Evolutionary conservation across 1,284 basidiomycete species (phyloP).

Genomic region (Athelia sp.): DNA sequence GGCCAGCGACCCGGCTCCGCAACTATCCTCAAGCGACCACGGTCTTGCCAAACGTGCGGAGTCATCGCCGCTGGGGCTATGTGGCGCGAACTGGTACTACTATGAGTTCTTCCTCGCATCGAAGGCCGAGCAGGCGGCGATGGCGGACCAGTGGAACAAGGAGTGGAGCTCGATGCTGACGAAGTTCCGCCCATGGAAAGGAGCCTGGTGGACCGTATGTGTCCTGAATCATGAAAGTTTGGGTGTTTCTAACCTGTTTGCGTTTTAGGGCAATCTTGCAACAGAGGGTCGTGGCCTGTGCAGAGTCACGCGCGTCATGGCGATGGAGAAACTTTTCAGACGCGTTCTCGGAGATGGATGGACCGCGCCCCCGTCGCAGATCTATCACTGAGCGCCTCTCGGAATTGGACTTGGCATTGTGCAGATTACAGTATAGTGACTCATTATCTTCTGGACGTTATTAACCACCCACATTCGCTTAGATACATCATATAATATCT

Average conservation of each 20-base stretch:
- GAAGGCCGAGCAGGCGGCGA: conserved; percentile 21
- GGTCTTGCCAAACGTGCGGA: neutral
- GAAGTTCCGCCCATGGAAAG: conserved; percentile 14
- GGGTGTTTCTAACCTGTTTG: neutral
- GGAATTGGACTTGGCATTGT: too few relatives aligned
- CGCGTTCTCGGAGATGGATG: neutral
- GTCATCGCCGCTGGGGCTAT: conserved; percentile 23
- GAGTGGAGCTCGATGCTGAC: neutral
- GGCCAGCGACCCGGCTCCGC: conserved; percentile 13
- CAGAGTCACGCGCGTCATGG: neutral
- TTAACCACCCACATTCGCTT: too few relatives aligned
- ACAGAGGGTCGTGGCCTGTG: neutral
- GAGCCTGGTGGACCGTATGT: conserved; percentile 20
- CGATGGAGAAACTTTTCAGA: neutral
- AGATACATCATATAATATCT: too few relatives aligned
- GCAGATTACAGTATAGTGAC: too few relatives aligned
- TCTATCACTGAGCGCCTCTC: too few relatives aligned
- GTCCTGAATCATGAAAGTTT: neutral
- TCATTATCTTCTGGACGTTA: too few relatives aligned
- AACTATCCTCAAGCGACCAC: neutral
- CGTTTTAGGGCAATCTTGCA: neutral
- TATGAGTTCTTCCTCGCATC: conserved; percentile 43
- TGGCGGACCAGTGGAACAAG: conserved; percentile 20
- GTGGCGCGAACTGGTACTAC: conserved; percentile 40
- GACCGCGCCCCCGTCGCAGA: neutral